These are phyloP conservation scores for Erodium maritimum DNA, from an alignment of 345 rosid genomes.

Conservation along the genomic window DNA sequence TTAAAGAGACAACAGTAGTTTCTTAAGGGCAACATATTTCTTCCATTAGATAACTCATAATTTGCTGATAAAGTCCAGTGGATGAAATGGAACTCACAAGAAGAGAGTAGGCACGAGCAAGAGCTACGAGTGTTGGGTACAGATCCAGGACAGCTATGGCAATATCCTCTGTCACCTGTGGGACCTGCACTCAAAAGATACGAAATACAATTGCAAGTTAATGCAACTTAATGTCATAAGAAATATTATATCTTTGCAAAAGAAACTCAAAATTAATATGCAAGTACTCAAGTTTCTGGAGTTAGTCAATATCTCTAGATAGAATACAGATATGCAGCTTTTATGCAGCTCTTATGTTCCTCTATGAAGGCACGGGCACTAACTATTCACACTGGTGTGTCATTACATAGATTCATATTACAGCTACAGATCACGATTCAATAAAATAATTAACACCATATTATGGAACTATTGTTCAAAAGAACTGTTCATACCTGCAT, in stretches of 20 bases:
- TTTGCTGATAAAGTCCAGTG: neutral
- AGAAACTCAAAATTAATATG: too few species aligned
- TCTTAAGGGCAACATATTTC: too few species aligned
- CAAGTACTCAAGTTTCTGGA: neutral
- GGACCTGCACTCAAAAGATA: slow-evolving; percentile 38
- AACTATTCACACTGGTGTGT: neutral
- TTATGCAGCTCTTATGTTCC: neutral
- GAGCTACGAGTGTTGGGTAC: slow-evolving; percentile 74
- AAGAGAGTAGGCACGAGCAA: slow-evolving; percentile 63
- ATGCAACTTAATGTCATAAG: neutral
- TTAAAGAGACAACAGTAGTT: too few species aligned
- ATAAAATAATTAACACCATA: neutral
- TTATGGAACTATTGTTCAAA: neutral
- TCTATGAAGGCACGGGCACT: neutral
- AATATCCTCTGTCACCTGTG: slow-evolving; percentile 72
- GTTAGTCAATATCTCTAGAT: neutral
- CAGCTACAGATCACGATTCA: slow-evolving; percentile 1
- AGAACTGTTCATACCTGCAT: slow-evolving; percentile 61
- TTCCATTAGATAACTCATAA: too few species aligned
- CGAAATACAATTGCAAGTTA: neutral
- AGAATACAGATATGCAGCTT: neutral
- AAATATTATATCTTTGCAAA: neutral
- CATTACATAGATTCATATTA: neutral
- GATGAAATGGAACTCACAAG: slow-evolving; percentile 48
- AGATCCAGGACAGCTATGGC: slow-evolving; percentile 63